Base-by-base conservation (phyloP, 306 rosid genomes). In the Rosa lucieae region DNA sequence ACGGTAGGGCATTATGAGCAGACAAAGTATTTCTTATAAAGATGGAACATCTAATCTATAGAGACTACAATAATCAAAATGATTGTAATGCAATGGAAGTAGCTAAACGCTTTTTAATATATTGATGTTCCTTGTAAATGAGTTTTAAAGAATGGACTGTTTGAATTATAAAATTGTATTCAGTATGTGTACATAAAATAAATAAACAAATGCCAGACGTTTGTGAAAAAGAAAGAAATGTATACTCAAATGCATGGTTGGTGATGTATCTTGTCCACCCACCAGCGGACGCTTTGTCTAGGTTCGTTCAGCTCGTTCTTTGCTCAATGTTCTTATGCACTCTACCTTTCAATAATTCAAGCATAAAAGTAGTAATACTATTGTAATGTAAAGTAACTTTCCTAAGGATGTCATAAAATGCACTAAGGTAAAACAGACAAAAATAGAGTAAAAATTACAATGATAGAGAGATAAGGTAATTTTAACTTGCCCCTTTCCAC, bases 261-360 rank as follows among this genome's bases (percentile, higher is more conserved):
- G 70, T 59, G 58, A 39, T 39, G 69, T 80, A 58, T n/a, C 23
- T 42, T 43, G 83, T 52, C 52, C 83, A 40, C 73, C 58, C 75
- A 73, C 49, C 62, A 20, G 72, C 61, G 7, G 70, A 35, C 49
- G 51, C 67, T 69, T 12, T 72, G 77, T 72, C 72, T 40, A 79
- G 11, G 53, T 79, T 62, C 67, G 53, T 72, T 62, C 48, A 73
- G 20, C 68, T 68, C 17, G 11, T 35, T 53, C 53, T 63, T 49
- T 12, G 43, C 49, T 62, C 52, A n/a, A 15, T 37, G 47, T 62
- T 65, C 46, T 21, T 67, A 53, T 14, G 61, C 52, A 72, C 61
- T 51, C 62, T n/a, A 8, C 63, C 82, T 73, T 37, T 58, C 21
- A 61, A 46, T 72, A 47, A 35, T 72, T 21, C 52, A 21, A 40